Evolutionary conservation across 2,329 filamentous ascomycete species (phyloP), one percentile per base, ranked within the genome.

Genomic region (Chrysoporthe cubensis): DNA sequence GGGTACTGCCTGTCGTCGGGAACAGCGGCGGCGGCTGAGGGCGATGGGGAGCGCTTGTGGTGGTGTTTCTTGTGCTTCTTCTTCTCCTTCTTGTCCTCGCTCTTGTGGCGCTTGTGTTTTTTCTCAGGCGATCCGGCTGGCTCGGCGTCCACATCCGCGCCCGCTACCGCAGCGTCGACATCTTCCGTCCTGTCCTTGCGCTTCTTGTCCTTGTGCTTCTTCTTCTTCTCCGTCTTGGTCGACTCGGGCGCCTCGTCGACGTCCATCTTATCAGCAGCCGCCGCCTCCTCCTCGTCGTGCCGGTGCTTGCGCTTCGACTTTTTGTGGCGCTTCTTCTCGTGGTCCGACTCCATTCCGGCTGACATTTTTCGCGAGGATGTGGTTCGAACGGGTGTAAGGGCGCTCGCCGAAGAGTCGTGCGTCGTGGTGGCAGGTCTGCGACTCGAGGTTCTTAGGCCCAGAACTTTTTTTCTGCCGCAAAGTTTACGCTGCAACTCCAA

Each of bases 1-100:
- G 94, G 91, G 57, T 91, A 91, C 71, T 78, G 81, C 62, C 78
- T 78, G 67, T 80, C 76, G 62, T 79, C 71, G 34, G 80, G 80
- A 37, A 72, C 61, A 63, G 80, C 77, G 66, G 80, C 26, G 43
- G 46, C 26, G 11, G 44, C 37, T 6, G 62, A 34, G 43, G 62
- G 48, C 56, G 54, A 44, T 5, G 68, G 14, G 52, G 62, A 11
- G 46, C 46, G 48, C 52, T 72, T 66, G 43, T 71, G 67, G 11
- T 48, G 64, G 26, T 71, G 70, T 50, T 72, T 62, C 34, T 70
- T 66, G 32, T 71, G 64, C 13, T 72, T 71, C 11, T 75, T 72
- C 11, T 75, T 72, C 11, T 73, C 72, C 32, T 71, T 71, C 14
- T 75, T 72, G 52, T 75, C 72, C 3, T 71, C 70, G 44, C 71